Evolutionary conservation across 2,329 filamentous ascomycete genomes (phyloP).

Genomic region (Lasiodiplodia sp.): DNA sequence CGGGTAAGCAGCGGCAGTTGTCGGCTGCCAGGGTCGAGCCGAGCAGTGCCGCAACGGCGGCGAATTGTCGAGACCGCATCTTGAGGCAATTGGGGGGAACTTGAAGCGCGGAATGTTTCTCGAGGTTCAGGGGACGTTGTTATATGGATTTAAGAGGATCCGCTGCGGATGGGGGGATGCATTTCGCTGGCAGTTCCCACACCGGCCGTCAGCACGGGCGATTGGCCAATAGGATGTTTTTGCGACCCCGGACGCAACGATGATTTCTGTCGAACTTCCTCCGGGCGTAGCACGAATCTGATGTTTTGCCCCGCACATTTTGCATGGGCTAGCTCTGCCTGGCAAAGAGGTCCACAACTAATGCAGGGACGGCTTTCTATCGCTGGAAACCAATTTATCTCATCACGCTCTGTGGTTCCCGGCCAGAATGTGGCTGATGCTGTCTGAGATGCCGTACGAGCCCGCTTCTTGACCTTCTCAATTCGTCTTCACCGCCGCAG

Average conservation of each 20-base stretch:
- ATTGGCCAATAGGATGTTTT: not conserved
- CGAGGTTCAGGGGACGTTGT: no score
- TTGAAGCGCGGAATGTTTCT: not conserved
- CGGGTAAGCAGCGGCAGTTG: slow-evolving; percentile 58
- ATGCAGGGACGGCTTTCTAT: not conserved
- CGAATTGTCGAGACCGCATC: not conserved
- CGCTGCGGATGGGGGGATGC: not conserved
- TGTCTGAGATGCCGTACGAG: no score
- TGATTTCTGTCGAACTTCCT: not conserved
- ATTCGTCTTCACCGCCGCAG: not conserved
- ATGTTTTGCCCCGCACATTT: not conserved
- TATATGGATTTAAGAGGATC: not conserved
- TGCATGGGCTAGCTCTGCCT: not conserved
- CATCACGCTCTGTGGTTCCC: not conserved
- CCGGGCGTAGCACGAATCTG: not conserved
- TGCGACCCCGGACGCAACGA: not conserved
- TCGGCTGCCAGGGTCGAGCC: not conserved
- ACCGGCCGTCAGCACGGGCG: not conserved
- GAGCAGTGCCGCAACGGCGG: not conserved
- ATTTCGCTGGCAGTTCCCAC: not conserved
- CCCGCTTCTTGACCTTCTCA: not conserved
- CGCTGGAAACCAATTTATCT: not conserved
- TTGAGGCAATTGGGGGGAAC: not conserved
- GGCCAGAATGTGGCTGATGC: not conserved
- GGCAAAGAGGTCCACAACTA: no score